A percentile compares a stretch with the other conserved stretches of the same genome.
These are phyloP conservation scores for Backusella liffmaniae DNA, from an alignment of 192 early-diverging fungal species.

Conservation along the genomic window DNA sequence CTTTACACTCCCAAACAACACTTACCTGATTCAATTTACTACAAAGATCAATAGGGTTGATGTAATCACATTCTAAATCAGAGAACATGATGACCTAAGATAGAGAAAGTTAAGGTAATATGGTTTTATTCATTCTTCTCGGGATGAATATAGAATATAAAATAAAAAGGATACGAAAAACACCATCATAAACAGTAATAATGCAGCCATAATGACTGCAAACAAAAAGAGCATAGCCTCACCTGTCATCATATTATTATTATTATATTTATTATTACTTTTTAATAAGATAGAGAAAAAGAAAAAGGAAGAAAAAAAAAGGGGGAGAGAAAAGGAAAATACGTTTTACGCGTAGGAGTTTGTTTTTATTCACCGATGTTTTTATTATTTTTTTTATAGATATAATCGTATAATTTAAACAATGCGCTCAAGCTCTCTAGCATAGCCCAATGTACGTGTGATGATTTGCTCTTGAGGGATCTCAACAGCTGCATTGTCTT, in stretches of 20 bases:
- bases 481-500: constrained; percentile 58
- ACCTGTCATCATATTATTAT: constrained; percentile 45
- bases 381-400: background rate
- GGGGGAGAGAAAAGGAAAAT: background rate
- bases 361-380: constrained; percentile 1
- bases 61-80: constrained; percentile 93
- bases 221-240: constrained; percentile 86
- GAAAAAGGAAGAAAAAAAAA: background rate
- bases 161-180: constrained; percentile 77
- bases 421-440: constrained; percentile 94
- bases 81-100: constrained; percentile 52
- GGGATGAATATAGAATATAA: background rate
- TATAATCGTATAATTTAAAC: constrained; percentile 52
- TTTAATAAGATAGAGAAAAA: background rate
- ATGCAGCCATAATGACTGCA: constrained; percentile 87
- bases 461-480: constrained; percentile 87
- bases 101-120: background rate
- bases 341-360: background rate
- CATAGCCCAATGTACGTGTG: constrained; percentile 83
- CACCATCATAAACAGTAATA: constrained; percentile 92
- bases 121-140: background rate
- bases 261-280: background rate
- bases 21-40: constrained; percentile 90
- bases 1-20: background rate
- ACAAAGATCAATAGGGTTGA: constrained; percentile 99